These are phyloP conservation scores for Ascochyta pisi DNA, from an alignment of 2,329 filamentous ascomycete genomes.

Conservation along the genomic window DNA sequence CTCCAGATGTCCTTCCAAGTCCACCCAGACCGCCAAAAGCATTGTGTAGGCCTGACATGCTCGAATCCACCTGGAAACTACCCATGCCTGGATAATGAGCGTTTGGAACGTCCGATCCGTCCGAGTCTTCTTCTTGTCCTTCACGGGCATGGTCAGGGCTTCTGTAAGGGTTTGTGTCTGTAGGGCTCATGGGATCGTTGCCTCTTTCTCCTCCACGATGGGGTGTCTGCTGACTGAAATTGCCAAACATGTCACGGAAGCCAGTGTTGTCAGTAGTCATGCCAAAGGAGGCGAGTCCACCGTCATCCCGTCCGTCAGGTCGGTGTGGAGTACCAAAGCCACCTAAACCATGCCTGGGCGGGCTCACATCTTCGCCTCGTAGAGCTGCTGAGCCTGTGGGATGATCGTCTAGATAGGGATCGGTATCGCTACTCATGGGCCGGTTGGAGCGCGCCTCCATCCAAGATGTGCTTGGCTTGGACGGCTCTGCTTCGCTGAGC, in stretches of 20 bases:
- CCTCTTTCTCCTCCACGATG: slow-evolving; percentile 52
- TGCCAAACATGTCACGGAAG: slow-evolving; percentile 64
- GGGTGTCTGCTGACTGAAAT: slow-evolving; percentile 63
- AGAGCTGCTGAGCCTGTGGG: slow-evolving; percentile 74
- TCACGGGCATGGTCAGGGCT: slow-evolving; percentile 80
- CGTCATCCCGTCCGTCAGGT: slow-evolving; percentile 62
- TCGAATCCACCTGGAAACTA: slow-evolving; percentile 59
- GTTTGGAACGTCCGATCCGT: slow-evolving; percentile 61
- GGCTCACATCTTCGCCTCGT: slow-evolving; percentile 74
- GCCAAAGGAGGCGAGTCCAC: slow-evolving; percentile 66
- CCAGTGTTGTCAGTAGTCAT: slow-evolving; percentile 65
- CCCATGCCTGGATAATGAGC: slow-evolving; percentile 60
- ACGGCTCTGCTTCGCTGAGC: slow-evolving; percentile 59
- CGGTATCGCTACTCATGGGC: slow-evolving; percentile 69
- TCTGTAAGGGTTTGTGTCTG: slow-evolving; percentile 94
- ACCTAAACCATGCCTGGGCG: slow-evolving; percentile 57
- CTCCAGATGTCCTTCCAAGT: slow-evolving; percentile 54
- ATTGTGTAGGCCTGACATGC: slow-evolving; percentile 50
- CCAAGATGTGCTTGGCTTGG: slow-evolving; percentile 59
- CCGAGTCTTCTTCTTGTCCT: slow-evolving; percentile 67
- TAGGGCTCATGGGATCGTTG: slow-evolving; percentile 84
- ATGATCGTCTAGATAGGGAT: slow-evolving; percentile 70
- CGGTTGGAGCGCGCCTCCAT: slow-evolving; percentile 55
- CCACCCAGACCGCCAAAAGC: slow-evolving; percentile 64
- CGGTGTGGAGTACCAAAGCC: slow-evolving; percentile 52